These are phyloP conservation scores for Clonostachys sp. DNA, from an alignment of 2,329 filamentous ascomycete genomes.

Conservation along the genomic window DNA sequence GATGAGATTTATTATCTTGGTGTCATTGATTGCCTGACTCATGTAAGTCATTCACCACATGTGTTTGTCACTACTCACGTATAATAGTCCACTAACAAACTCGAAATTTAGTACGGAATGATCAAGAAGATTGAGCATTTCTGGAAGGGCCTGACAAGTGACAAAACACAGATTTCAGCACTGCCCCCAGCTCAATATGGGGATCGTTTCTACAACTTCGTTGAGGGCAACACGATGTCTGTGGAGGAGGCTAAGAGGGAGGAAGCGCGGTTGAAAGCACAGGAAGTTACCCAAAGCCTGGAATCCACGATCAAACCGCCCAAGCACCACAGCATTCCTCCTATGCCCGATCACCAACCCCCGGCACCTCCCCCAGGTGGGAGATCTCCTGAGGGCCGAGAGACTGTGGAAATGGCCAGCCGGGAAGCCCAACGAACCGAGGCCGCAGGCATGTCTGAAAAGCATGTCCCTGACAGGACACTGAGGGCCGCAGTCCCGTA, in stretches of 20 bases:
- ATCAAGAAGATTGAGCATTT: conserved; percentile 95
- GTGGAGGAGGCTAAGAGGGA: conserved; percentile 78
- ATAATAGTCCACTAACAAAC: conserved; percentile 1
- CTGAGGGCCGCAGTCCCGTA: conserved; percentile 31
- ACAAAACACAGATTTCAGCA: conserved; percentile 85
- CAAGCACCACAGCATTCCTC: conserved; percentile 28
- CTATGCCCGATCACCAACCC: conserved; percentile 40
- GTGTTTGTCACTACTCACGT: too few species aligned
- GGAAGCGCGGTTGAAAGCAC: conserved; percentile 51
- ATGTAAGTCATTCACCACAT: conserved; percentile 56
- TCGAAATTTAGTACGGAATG: conserved; percentile 69
- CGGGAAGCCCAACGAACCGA: conserved; percentile 28
- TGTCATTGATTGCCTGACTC: conserved; percentile 96
- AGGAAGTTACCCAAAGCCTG: conserved; percentile 22
- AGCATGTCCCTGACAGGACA: conserved; percentile 58
- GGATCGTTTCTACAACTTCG: conserved; percentile 89
- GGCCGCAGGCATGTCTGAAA: conserved; percentile 24
- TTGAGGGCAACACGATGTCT: conserved; percentile 86
- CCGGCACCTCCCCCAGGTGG: conserved; percentile 31
- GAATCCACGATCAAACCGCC: neutral
- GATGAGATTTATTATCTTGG: conserved; percentile 97
- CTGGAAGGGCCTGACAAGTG: conserved; percentile 86
- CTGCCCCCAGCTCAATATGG: conserved; percentile 88
- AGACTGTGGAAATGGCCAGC: conserved; percentile 33
- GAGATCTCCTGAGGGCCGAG: conserved; percentile 28